Conservation (phyloP, 2,329 filamentous ascomycete species). For the Hypoxylon sp. region DNA sequence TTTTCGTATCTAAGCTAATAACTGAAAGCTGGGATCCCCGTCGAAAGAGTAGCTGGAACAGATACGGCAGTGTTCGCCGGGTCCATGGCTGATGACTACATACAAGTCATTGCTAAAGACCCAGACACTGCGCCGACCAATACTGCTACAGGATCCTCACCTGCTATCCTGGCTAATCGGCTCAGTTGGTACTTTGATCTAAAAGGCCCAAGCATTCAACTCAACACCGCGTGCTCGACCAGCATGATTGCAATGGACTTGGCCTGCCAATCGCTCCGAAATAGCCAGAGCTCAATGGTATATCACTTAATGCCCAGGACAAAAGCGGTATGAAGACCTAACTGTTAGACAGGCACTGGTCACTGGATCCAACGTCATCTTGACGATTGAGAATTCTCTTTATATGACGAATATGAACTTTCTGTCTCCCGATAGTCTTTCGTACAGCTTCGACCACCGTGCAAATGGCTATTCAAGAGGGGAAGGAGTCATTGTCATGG, state of each 20-base stretch:
- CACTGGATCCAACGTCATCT: neutral
- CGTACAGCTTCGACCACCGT: neutral
- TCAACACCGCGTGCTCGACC: conserved; percentile 24
- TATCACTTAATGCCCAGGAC: neutral
- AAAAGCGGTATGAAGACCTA: neutral
- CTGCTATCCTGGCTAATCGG: conserved; percentile 43
- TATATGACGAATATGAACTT: conserved; percentile 37
- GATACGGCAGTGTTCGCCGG: conserved; percentile 12
- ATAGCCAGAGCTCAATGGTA: conserved; percentile 6
- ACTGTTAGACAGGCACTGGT: neutral
- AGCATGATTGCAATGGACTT: conserved; percentile 6
- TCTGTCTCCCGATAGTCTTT: conserved; percentile 26
- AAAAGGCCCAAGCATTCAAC: conserved; percentile 31
- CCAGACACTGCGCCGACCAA: conserved; percentile 12
- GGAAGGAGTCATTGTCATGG: neutral
- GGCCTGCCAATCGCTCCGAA: conserved; percentile 3
- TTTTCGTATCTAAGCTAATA: neutral
- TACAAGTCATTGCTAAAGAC: neutral
- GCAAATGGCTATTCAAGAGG: neutral
- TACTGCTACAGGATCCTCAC: conserved; percentile 31
- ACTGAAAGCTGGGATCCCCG: neutral
- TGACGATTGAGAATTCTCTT: neutral
- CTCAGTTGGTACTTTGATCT: conserved; percentile 48
- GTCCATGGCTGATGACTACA: conserved; percentile 6
- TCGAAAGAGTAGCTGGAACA: conserved; percentile 14